Base-by-base conservation (phyloP, 768 basidiomycete genomes). In the Lyophyllum semitale region DNA sequence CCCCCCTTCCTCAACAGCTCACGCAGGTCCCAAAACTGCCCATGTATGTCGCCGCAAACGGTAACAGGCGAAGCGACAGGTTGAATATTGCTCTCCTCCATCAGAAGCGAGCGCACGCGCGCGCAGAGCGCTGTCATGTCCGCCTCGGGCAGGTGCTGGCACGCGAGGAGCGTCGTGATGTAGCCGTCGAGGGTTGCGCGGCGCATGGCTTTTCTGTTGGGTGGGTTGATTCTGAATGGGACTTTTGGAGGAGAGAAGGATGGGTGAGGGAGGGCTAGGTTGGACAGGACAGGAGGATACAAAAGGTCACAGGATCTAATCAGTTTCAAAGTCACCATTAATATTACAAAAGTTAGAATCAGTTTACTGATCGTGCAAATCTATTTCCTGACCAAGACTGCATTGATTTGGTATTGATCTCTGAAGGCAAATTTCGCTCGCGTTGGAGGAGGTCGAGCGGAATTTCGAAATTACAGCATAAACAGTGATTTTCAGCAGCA, bases 11-110 rank as follows among this genome's bases (percentile, higher is more conserved):
- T 75, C 63, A 97, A 76, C 47, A 99, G 74, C 73, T 99, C 95
- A 30, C 96, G 79, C 44, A 98, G 77, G 67, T 98, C 96, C 89
- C 94, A 98, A 73, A 97, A 97, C 69, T 98, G 96, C 23, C 95
- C 95, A 64, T 98, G 95, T 48, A 98, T 96, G 68, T 98, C 95
- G 27, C 95, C 95, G 66, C 91, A 93, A 60, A 93, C 89, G 27
- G 96, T 98, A 33, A 98, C 96, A 1, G 96, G 96, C 59, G 85
- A 91, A 30, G 91, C 91, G 50, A 99, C 93, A 29, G 95, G 95
- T 67, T 98, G 95, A 53, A 98, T 95, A 68, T 98, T 99, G 52
- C 90, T 94, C 70, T 99, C 96, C 70, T 99, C 96, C 69, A 98
- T 87, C 33, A 97, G 82, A 45, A 95, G 88, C 45, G 87, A 82